Evolutionary conservation across 148 eudicot genomes (phyloP), one percentile per base, ranked within the genome.

Genomic region (Silene latifolia): DNA sequence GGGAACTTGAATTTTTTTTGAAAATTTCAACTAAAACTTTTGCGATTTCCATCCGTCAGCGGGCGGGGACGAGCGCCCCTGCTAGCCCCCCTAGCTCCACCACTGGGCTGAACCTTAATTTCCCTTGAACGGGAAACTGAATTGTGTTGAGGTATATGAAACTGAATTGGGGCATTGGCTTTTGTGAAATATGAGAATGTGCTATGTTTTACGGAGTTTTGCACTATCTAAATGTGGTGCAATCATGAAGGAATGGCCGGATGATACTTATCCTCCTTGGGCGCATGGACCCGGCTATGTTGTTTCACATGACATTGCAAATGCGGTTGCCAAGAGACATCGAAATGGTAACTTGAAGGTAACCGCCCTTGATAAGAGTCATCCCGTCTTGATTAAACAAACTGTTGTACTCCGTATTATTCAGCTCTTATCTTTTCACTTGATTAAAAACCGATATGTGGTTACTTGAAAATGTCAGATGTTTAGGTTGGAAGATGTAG

Each of bases 271-370:
- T 80, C 98, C 98, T 51, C 98, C 96, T 42, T 91, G 89, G 87
- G 98, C 98, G 35, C 94, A 88, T 72, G 98, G 98, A 72, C 98
- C 98, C 29, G 98, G 98, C 59, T 94, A 94, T 77, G 93, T 91
- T 60, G 88, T 94, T 27, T 83, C 98, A 7, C 80, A 74, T 46
- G 97, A 94, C 84, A 90, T 94, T 24, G 97, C 98, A 29, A 85
- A 83, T 72, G 81, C 81, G 59, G 75, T 91, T 59, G 74, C 80
- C 81, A 80, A 86, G 86, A 88, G 79, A 72, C 88, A 90, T 67
- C 86, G 75, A 78, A 75, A 80, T 15, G 96, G 96, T 51, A 80
- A 29, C 15, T 81, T 93, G 67, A 93, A 93, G 91, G 98, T 89
- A 83, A 73, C 25, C 64, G 21, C 64, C 18, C 46, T 2, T 42